Percentiles rank a stretch among this genome's conserved stretches.
phyloP scores from a whole-genome alignment of 2,329 filamentous ascomycete genomes.

The Trichoderma asperellum region DNA sequence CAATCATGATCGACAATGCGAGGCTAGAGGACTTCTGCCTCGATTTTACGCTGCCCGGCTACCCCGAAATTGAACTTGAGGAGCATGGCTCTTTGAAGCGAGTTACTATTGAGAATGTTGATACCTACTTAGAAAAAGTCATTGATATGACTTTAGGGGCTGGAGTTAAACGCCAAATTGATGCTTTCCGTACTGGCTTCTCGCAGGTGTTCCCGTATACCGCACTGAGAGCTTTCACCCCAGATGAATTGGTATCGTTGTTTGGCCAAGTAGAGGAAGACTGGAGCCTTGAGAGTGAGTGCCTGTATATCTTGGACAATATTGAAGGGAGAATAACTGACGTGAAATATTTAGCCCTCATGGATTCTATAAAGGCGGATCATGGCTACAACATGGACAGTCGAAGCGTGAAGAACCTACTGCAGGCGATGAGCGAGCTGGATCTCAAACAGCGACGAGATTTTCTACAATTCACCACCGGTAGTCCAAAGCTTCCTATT shows the following conservation, averaged over 20 bases:
- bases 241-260: slow-evolving; percentile 90
- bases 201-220: slow-evolving; percentile 96
- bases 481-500: slow-evolving; percentile 96
- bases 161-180: slow-evolving; percentile 85
- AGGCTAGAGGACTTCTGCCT: slow-evolving; percentile 84
- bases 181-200: slow-evolving; percentile 89
- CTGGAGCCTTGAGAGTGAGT: slow-evolving; percentile 95
- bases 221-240: slow-evolving; percentile 89
- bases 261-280: slow-evolving; percentile 94
- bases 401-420: slow-evolving; percentile 87
- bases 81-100: slow-evolving; percentile 72
- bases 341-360: slow-evolving; percentile 67
- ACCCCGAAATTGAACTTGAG: slow-evolving; percentile 81
- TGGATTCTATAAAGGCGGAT: slow-evolving; percentile 98
- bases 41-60: slow-evolving; percentile 94
- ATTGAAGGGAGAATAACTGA: background rate
- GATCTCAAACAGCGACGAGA: slow-evolving; percentile 76
- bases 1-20: slow-evolving; percentile 75
- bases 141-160: slow-evolving; percentile 89
- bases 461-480: slow-evolving; percentile 96
- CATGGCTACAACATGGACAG: slow-evolving; percentile 99
- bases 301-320: slow-evolving; percentile 9
- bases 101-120: slow-evolving; percentile 91
- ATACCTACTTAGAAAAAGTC: slow-evolving; percentile 82
- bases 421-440: slow-evolving; percentile 93